Conservation (phyloP, 441 rosid species). For the Corymbia citriodora region DNA sequence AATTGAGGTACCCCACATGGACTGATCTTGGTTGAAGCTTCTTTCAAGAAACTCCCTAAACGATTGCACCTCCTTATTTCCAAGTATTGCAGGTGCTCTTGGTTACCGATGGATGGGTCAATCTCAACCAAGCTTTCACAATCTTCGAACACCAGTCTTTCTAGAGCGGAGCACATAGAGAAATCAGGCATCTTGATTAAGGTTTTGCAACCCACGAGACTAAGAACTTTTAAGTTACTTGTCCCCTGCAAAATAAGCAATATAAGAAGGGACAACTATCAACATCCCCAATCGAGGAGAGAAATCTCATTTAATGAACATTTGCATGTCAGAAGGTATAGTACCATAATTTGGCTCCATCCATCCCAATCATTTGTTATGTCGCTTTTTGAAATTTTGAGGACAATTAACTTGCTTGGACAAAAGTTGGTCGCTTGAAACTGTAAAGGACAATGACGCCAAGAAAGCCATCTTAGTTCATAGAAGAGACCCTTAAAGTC, state of each 20-base stretch:
- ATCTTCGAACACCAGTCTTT: background rate
- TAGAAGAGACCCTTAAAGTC: background rate
- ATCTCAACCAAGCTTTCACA: background rate
- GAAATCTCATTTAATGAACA: background rate
- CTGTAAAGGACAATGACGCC: background rate
- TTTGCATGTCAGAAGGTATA: background rate
- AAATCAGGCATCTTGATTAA: background rate
- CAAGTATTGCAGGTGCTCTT: too few species aligned
- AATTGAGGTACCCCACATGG: too few species aligned
- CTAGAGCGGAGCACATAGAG: background rate
- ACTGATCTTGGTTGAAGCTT: too few species aligned
- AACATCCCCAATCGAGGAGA: background rate
- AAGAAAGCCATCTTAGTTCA: background rate
- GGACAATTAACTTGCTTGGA: background rate
- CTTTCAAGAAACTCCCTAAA: too few species aligned
- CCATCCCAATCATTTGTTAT: background rate
- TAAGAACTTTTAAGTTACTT: background rate
- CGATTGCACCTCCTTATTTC: too few species aligned
- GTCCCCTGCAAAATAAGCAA: background rate
- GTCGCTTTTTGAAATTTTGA: background rate
- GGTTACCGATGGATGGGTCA: background rate
- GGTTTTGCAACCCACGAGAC: background rate
- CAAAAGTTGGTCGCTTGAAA: background rate
- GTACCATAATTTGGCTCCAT: background rate
- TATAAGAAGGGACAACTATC: background rate